Evolutionary conservation across 805 yeast genomes (phyloP).

Genomic region (Hemisphaericaspora nanyangensis): DNA sequence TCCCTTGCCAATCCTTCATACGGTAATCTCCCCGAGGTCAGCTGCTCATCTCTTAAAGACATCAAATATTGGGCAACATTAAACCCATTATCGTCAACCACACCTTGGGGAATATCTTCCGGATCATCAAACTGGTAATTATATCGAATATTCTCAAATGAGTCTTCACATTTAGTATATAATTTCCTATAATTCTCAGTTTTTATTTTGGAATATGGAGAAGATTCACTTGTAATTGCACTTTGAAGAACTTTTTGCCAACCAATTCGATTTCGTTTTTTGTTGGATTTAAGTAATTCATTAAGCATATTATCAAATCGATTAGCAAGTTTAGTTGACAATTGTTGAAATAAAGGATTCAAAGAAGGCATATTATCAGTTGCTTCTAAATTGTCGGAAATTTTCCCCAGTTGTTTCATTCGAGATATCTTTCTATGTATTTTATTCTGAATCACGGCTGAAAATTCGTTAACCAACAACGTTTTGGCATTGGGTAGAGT

Average conservation of each 20-base stretch:
- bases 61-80: constrained; percentile 8
- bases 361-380: background rate
- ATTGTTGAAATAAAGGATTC: constrained; percentile 5
- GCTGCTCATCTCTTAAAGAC: background rate
- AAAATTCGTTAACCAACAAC: constrained; percentile 19
- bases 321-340: constrained; percentile 8
- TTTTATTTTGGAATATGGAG: constrained; percentile 7
- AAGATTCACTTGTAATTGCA: constrained; percentile 14
- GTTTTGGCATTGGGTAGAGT: constrained; percentile 16
- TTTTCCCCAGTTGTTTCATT: background rate
- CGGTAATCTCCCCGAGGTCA: background rate
- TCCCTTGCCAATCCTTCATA: constrained; percentile 3
- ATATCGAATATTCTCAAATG: constrained; percentile 23
- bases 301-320: constrained; percentile 9
- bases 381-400: background rate
- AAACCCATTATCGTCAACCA: constrained; percentile 4
- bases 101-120: constrained; percentile 5
- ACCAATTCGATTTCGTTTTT: constrained; percentile 1
- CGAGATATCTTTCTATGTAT: constrained; percentile 8
- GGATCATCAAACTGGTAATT: constrained; percentile 25
- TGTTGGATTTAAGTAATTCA: constrained; percentile 7
- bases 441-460: constrained; percentile 14
- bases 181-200: constrained; percentile 10
- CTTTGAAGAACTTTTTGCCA: constrained; percentile 31
- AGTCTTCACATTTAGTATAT: constrained; percentile 20